Conservation (phyloP, 1,139 yeast genomes). For the Arxiozyma heterogenica region DNA sequence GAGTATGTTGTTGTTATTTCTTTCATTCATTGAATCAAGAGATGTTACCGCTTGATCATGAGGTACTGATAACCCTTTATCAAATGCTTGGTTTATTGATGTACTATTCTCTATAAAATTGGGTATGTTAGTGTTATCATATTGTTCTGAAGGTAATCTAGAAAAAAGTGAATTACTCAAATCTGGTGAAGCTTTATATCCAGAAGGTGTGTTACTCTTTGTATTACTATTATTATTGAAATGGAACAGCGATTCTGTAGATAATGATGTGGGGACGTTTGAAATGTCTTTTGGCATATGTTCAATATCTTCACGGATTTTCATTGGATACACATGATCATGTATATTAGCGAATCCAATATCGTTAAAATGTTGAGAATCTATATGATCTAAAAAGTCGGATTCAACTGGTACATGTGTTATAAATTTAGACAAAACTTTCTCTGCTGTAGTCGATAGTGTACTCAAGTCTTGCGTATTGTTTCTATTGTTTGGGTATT, state of each 20-base stretch:
- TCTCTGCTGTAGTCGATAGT: neutral
- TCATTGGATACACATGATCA: neutral
- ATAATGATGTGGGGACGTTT: neutral
- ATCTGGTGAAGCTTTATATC: neutral
- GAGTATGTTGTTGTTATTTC: neutral
- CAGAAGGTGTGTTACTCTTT: neutral
- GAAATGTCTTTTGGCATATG: neutral
- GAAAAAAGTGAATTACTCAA: neutral
- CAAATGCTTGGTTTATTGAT: neutral
- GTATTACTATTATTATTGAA: neutral
- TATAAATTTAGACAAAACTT: slow-evolving; percentile 38
- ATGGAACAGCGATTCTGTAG: neutral
- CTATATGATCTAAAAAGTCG: slow-evolving; percentile 29
- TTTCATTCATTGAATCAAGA: neutral
- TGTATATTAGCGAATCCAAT: slow-evolving; percentile 41
- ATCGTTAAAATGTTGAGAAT: slow-evolving; percentile 39
- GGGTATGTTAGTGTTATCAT: neutral
- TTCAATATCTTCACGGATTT: neutral
- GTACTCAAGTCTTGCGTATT: neutral
- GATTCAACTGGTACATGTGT: slow-evolving; percentile 36
- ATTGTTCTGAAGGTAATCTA: neutral
- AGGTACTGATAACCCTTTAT: neutral
- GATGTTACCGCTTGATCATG: neutral
- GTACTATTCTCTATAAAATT: neutral
- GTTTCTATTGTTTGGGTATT: neutral